Evolutionary conservation across 169 alveolate genomes (phyloP).

Genomic region (Cryptosporidium sp.): DNA sequence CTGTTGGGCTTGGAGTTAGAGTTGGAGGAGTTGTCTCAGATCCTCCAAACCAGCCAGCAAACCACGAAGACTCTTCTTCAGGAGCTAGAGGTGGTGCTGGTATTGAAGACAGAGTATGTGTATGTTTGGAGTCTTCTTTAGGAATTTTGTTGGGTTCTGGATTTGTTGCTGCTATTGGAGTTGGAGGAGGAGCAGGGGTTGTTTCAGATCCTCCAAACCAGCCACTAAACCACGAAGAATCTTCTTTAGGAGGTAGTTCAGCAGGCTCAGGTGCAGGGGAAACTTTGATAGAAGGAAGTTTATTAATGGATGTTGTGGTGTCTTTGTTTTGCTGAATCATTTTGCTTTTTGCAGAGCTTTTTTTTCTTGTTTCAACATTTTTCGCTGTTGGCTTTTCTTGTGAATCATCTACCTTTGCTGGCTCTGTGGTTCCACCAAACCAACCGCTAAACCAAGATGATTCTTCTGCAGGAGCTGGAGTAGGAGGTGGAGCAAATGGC

Average conservation of each 20-base stretch:
- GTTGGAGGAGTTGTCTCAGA: slow-evolving; percentile 66
- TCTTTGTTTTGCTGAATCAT: neutral
- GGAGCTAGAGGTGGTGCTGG: neutral
- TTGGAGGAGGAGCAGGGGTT: slow-evolving; percentile 38
- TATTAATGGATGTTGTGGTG: neutral
- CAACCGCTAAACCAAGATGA: slow-evolving; percentile 41
- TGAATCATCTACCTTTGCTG: neutral
- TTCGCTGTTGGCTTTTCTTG: neutral
- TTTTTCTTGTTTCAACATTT: neutral
- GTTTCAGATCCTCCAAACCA: slow-evolving; percentile 48
- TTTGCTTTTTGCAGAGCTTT: slow-evolving; percentile 40
- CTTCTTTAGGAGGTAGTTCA: neutral
- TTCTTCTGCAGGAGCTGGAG: slow-evolving; percentile 24
- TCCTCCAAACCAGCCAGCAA: slow-evolving; percentile 49
- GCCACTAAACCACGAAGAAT: slow-evolving; percentile 58
- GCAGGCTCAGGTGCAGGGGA: slow-evolving; percentile 7
- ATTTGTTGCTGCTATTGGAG: slow-evolving; percentile 7
- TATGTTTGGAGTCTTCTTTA: no score
- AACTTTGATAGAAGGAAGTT: slow-evolving; percentile 10
- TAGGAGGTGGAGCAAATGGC: slow-evolving; percentile 9
- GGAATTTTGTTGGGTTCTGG: neutral
- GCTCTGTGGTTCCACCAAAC: slow-evolving; percentile 46
- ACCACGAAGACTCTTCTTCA: slow-evolving; percentile 51
- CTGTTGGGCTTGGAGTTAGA: slow-evolving; percentile 32
- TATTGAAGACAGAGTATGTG: no score